phyloP scores from a whole-genome alignment of 306 rosid species.

The Heteromeles arbutifolia region DNA sequence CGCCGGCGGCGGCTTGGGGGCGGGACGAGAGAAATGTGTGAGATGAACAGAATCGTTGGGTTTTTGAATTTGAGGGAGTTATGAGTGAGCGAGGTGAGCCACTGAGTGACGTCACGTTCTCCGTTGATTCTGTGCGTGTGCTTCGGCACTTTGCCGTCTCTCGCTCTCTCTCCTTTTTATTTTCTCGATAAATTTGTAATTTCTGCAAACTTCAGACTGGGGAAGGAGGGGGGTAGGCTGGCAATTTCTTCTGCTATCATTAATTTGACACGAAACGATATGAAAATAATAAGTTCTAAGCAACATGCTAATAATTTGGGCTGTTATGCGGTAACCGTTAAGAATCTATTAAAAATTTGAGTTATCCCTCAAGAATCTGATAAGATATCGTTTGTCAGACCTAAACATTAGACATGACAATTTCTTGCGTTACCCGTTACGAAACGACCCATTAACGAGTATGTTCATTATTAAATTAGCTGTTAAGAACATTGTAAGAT shows the following conservation, averaged over 20 bases:
- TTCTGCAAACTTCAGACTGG: neutral
- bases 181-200: neutral
- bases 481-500: no score
- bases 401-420: no score
- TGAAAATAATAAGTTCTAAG: no score
- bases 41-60: neutral
- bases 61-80: neutral
- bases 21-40: neutral
- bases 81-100: neutral
- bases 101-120: neutral
- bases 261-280: no score
- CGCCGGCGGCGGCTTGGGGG: neutral
- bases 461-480: no score
- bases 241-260: fast-evolving
- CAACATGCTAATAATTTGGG: no score
- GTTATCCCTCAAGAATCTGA: fast-evolving
- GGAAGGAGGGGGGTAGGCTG: neutral
- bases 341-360: fast-evolving
- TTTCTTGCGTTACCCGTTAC: no score
- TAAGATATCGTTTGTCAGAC: no score
- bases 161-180: neutral
- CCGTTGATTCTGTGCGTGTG: neutral
- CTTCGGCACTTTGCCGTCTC: neutral
- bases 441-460: no score
- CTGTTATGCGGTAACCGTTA: no score